Base-by-base conservation (phyloP, 768 basidiomycete genomes). In the Boletellus ananas region DNA sequence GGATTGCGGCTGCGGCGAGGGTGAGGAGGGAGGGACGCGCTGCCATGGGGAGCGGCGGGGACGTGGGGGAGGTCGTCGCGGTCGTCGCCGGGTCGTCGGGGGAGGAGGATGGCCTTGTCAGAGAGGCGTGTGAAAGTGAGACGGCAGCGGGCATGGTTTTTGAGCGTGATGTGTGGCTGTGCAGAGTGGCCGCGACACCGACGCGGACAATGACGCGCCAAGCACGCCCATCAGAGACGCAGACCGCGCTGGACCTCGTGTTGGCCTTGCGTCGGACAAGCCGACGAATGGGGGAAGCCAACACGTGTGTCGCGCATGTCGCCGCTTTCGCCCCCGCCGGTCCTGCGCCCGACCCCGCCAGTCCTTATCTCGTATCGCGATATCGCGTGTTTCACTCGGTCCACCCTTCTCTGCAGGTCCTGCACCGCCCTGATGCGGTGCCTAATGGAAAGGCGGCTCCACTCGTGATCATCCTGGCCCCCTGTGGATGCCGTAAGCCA, bases 81-180 rank as follows among this genome's bases (percentile, higher is more conserved):
- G 51, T 53, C 41, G 50, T 53, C 55, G 58, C 52, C 58, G 62
- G 61, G 68, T 13, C 37, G 58, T 49, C 57, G 47, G 45, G 43
- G 51, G 56, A 41, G 52, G 58, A 56, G 56, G 45, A 59, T 52
- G 43, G 55, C 57, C 60, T 38, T 49, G 52, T 17, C 45, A 58
- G 50, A 60, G 45, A 59, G 61, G 66, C 66, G 66, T 67, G 66
- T 45, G 66, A 67, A 66, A 45, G 14, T 41, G 58, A 39, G 47
- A 50, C 7, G 57, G 59, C 40, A 57, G 54, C 57, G 52, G 48
- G 54, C 50, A 54, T 64, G 62, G 57, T 55, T 68, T 68, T 60
- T 68, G 64, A 66, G 64, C 54, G 35, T 50, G 55, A 55, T 53
- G 13, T 25, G 66, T 66, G 64, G 64, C 64, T 67, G 63, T 66